phyloP scores from a whole-genome alignment of 345 rosid species.

The Clausena lansium region DNA sequence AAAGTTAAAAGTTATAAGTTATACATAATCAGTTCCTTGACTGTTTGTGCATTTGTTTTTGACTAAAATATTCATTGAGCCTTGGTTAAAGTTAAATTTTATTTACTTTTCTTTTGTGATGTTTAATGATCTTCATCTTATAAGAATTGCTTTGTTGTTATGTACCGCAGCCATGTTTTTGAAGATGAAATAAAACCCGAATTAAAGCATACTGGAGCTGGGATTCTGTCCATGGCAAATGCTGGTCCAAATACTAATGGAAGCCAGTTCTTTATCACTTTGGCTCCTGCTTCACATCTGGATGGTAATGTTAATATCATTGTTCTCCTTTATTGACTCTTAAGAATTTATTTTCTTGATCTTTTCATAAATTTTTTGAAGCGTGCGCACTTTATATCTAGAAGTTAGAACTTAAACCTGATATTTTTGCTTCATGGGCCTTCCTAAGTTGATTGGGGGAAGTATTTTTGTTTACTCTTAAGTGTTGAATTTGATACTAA shows the following conservation, averaged over 20 bases:
- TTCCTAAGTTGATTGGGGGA: not conserved
- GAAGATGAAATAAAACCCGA: conserved; percentile 87
- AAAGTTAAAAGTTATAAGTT: not conserved
- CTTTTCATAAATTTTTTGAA: not conserved
- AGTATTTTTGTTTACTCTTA: not conserved
- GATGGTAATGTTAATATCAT: conserved; percentile 55
- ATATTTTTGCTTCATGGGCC: not conserved
- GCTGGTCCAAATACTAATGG: conserved; percentile 96
- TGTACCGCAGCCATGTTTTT: conserved; percentile 51
- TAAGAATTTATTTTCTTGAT: not conserved
- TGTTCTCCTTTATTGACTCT: not conserved
- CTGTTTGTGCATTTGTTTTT: not conserved
- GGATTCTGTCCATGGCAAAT: conserved; percentile 91
- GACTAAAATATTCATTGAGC: not conserved
- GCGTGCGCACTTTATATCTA: not conserved
- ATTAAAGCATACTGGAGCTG: conserved; percentile 95
- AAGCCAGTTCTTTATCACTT: conserved; percentile 90
- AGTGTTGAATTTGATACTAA: not conserved
- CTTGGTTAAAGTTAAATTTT: not conserved
- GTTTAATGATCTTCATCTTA: not conserved
- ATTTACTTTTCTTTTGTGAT: not conserved
- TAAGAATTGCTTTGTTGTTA: not conserved
- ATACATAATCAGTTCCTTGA: not conserved
- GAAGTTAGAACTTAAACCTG: not conserved
- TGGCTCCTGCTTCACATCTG: conserved; percentile 76